Base-by-base conservation (phyloP, 2,329 filamentous ascomycete genomes). In the Ascomycota sp. region DNA sequence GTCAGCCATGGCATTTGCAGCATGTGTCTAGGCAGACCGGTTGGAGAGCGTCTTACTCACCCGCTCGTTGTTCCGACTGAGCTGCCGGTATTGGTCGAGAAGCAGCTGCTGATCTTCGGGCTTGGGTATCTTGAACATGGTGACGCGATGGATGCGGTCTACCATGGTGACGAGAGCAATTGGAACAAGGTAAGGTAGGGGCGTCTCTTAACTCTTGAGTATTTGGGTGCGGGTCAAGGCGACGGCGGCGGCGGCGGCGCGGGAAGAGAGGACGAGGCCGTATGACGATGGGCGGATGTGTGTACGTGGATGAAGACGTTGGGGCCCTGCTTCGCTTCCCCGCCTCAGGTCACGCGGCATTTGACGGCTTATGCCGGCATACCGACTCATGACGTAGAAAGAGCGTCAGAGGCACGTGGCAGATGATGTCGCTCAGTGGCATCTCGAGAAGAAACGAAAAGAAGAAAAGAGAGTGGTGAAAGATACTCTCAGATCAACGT, bases 51-150 rank as follows among this genome's bases (percentile, higher is more conserved):
- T 1, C 2, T 9, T 12, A 12, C n/a, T 7, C 24, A 68, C 55
- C 56, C 58, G 59, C 43, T 55, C 39, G 46, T 62, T 54, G 27
- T 52, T 41, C 38, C 49, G 44, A 7, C 48, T 48, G 31, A 67
- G 44, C 21, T 44, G 45, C 37, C 56, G 47, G 49, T 65, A 66
- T 35, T 54, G 53, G 33, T 58, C 54, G 25, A 66, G 39, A 36
- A 67, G 43, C 44, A 49, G 52, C 42, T 55, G 38, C 45, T 59
- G 58, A 40, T 59, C 53, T 31, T 54, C 59, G 37, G 48, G 44
- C 31, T 56, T 53, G 16, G 61, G 56, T 28, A 65, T 43, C 53
- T 66, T 67, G 57, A 67, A 67, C 55, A 67, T 56, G 40, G 64
- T 67, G 27, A 63, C 47, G 35, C 64, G 55, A 44, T 62, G 55